Percentiles rank a stretch among this genome's conserved stretches.
Evolutionary conservation across 345 rosid genomes (phyloP).

Genomic region (Brassica carinata): DNA sequence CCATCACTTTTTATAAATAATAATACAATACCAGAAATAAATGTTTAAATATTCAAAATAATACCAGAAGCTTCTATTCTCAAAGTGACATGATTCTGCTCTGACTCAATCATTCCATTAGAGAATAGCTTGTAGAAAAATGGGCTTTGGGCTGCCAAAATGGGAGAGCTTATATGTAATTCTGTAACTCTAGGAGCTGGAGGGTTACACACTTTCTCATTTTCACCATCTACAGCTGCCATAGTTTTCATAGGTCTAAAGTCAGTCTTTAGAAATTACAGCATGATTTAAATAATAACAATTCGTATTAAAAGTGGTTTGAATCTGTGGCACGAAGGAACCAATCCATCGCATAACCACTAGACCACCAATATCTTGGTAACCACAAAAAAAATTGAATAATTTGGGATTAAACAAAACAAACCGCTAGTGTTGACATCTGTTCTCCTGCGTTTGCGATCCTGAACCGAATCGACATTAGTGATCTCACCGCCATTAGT

Average conservation of each 20-base stretch:
- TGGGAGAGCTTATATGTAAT: slow-evolving; percentile 70
- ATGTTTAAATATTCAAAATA: background rate
- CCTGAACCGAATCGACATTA: slow-evolving; percentile 41
- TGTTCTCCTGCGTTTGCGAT: slow-evolving; percentile 75
- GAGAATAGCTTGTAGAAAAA: slow-evolving; percentile 77
- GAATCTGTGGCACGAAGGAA: slow-evolving; percentile 38
- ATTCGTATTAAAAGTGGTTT: slow-evolving; percentile 31
- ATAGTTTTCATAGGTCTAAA: background rate
- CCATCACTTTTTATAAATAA: background rate
- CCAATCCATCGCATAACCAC: background rate
- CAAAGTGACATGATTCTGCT: slow-evolving; percentile 67
- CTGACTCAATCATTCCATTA: slow-evolving; percentile 78
- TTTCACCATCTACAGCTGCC: slow-evolving; percentile 32
- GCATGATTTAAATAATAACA: background rate
- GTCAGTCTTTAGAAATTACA: background rate
- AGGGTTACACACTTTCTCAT: slow-evolving; percentile 38
- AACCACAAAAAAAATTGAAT: background rate
- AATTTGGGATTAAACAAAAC: background rate
- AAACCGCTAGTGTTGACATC: slow-evolving; percentile 31
- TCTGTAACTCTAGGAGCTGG: slow-evolving; percentile 54
- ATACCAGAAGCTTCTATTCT: slow-evolving; percentile 73
- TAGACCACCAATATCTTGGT: background rate
- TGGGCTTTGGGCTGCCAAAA: slow-evolving; percentile 78
- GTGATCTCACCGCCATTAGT: slow-evolving; percentile 44
- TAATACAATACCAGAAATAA: background rate